Conservation (phyloP, 768 basidiomycete genomes). For the Trametes gibbosa region DNA sequence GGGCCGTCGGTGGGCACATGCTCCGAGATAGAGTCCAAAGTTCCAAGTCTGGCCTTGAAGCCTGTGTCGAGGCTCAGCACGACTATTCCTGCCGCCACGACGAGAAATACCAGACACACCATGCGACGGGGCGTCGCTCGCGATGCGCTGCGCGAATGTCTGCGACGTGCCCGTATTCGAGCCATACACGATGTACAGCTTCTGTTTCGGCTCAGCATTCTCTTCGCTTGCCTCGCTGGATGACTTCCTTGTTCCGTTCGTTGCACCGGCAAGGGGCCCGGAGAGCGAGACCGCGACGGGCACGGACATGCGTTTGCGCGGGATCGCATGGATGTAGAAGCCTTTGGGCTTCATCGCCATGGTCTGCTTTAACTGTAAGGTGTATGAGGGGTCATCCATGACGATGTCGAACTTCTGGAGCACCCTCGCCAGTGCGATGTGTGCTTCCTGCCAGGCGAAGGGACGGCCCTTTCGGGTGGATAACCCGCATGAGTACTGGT, state of each 20-base stretch:
- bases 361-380: constrained; percentile 40
- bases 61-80: constrained; percentile 25
- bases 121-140: constrained; percentile 35
- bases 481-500: no score
- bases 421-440: constrained; percentile 38
- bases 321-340: constrained; percentile 40
- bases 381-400: constrained; percentile 42
- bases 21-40: constrained; percentile 38
- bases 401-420: constrained; percentile 47
- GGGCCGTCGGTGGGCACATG: constrained; percentile 44
- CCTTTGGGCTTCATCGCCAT: constrained; percentile 46
- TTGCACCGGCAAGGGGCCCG: constrained; percentile 14
- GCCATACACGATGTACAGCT: constrained; percentile 42
- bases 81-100: no score
- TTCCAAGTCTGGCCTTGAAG: constrained; percentile 37
- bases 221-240: background rate
- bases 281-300: constrained; percentile 17
- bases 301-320: constrained; percentile 25
- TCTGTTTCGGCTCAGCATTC: constrained; percentile 23
- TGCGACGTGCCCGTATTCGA: constrained; percentile 51
- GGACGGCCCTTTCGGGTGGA: constrained; percentile 32
- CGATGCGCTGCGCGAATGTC: constrained; percentile 45
- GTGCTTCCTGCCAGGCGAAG: constrained; percentile 47
- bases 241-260: background rate
- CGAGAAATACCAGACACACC: no score